phyloP scores from a whole-genome alignment of 331 rosid species.

The Acacia pycnantha region DNA sequence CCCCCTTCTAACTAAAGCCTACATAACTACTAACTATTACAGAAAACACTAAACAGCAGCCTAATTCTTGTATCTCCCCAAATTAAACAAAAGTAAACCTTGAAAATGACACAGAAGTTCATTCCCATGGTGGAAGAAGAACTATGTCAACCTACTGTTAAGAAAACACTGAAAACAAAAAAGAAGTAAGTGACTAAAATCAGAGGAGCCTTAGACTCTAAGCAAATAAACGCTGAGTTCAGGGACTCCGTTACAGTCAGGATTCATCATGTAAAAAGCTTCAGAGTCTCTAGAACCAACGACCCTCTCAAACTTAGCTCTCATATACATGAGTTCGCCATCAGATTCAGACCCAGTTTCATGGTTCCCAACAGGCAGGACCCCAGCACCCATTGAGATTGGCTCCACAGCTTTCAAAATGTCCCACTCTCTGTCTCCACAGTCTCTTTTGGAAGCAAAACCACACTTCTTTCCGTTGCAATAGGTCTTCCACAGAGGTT shows the following conservation, averaged over 20 bases:
- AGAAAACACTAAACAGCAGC: too few relatives aligned
- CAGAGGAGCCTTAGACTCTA: slow-evolving; percentile 43
- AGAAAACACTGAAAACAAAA: too few relatives aligned
- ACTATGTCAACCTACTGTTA: too few relatives aligned
- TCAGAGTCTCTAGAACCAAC: slow-evolving; percentile 81
- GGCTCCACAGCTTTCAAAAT: slow-evolving; percentile 69
- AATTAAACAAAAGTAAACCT: too few relatives aligned
- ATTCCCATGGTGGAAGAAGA: too few relatives aligned
- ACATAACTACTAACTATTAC: too few relatives aligned
- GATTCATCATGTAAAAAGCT: slow-evolving; percentile 82
- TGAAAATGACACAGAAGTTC: too few relatives aligned
- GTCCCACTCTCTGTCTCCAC: slow-evolving; percentile 56
- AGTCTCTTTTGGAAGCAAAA: slow-evolving; percentile 66
- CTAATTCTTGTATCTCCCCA: too few relatives aligned
- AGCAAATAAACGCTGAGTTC: slow-evolving; percentile 75
- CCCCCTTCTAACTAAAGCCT: not conserved
- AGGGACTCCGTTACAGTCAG: slow-evolving; percentile 77
- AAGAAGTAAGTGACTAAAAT: not conserved
- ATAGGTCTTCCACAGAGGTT: slow-evolving; percentile 64
- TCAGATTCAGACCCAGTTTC: slow-evolving; percentile 37
- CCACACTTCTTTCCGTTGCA: slow-evolving; percentile 75
- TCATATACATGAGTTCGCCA: slow-evolving; percentile 71
- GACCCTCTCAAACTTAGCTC: slow-evolving; percentile 75
- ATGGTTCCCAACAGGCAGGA: slow-evolving; percentile 36
- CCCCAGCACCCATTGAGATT: slow-evolving; percentile 78